Base-by-base conservation (phyloP, 371 early-diverging fungal species). In the Mucor circinelloides region DNA sequence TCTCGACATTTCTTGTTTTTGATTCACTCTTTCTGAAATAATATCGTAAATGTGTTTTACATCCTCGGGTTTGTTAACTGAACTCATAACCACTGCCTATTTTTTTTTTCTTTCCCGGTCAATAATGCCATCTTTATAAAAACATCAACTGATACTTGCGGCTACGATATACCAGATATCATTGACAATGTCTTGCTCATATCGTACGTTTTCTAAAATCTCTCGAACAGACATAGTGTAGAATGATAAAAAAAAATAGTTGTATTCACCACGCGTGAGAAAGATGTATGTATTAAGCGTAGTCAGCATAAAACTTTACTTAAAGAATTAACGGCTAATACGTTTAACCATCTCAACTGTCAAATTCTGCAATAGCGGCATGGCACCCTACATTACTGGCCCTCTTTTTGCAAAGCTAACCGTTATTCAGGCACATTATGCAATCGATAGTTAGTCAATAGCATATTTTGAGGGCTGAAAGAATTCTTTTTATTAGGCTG, bases 1-100 rank as follows among this genome's bases (percentile, higher is more conserved):
- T 8, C 27, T 17, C 3, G 38, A 17, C 6, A 46, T 56, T 5
- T 63, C 25, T 17, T 6, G 2, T 28, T 31, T 13, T 7, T 55
- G 52, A 42, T 72, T 61, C 10, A 77, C 66, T 30, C 36, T 30
- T 19, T 61, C 46, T 31, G 66, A 57, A n/a, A 70, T 60, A 6
- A 69, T 27, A 4, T 32, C 8, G 60, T 80, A 80, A 19, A 80
- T 56, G 21, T 63, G 48, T 3, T 56, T 50, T 31, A 81, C 67
- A 32, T 81, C 81, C 31, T 78, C 71, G 0, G 81, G 81, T 23
- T 66, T 74, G 34, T 81, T 81, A 8, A 76, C 65, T 21, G 76
- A 50, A 25, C 70, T 67, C 32, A 81, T 71, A 8, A 72, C 73
- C 10, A 70, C 70, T 15, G 74, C 76, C 78, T 81, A 60, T 34